Percentiles rank a stretch among this genome's conserved stretches.
These are phyloP conservation scores for Choanephora cucurbitarum DNA, from an alignment of 371 early-diverging fungal species.

Conservation along the genomic window DNA sequence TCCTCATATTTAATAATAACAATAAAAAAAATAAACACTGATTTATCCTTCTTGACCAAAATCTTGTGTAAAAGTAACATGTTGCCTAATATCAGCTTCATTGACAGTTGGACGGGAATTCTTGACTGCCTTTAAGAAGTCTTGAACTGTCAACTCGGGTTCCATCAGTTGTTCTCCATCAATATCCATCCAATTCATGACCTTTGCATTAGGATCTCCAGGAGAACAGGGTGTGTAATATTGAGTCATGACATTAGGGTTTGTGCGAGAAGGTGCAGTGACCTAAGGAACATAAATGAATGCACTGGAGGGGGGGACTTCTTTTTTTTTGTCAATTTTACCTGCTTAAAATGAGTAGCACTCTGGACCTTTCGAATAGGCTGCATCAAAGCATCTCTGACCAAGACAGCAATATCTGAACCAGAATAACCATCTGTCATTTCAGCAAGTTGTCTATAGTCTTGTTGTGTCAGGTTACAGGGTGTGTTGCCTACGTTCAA, in stretches of 20 bases:
- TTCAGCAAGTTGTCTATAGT: slow-evolving; percentile 77
- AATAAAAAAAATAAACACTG: no score
- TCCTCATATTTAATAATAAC: no score
- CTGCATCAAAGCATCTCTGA: slow-evolving; percentile 96
- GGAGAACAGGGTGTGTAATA: slow-evolving; percentile 96
- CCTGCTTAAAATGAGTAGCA: slow-evolving; percentile 94
- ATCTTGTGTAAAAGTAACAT: slow-evolving; percentile 88
- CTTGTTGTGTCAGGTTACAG: slow-evolving; percentile 68
- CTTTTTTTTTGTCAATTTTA: no score
- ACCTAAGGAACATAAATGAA: background rate
- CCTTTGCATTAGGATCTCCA: slow-evolving; percentile 85
- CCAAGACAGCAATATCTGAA: slow-evolving; percentile 92
- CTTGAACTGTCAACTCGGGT: slow-evolving; percentile 81
- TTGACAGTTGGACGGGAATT: slow-evolving; percentile 85
- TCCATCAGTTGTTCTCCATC: slow-evolving; percentile 87
- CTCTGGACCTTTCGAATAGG: slow-evolving; percentile 94
- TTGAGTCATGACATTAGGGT: slow-evolving; percentile 52
- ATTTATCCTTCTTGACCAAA: slow-evolving; percentile 62
- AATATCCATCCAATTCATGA: slow-evolving; percentile 91
- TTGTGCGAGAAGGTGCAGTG: slow-evolving; percentile 62
- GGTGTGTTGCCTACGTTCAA: slow-evolving; percentile 91
- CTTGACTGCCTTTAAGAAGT: slow-evolving; percentile 83
- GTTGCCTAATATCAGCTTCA: slow-evolving; percentile 75
- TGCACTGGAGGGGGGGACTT: background rate
- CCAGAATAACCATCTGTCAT: slow-evolving; percentile 92